phyloP scores from a whole-genome alignment of 148 eudicot species.

The Rhododendron vialii region DNA sequence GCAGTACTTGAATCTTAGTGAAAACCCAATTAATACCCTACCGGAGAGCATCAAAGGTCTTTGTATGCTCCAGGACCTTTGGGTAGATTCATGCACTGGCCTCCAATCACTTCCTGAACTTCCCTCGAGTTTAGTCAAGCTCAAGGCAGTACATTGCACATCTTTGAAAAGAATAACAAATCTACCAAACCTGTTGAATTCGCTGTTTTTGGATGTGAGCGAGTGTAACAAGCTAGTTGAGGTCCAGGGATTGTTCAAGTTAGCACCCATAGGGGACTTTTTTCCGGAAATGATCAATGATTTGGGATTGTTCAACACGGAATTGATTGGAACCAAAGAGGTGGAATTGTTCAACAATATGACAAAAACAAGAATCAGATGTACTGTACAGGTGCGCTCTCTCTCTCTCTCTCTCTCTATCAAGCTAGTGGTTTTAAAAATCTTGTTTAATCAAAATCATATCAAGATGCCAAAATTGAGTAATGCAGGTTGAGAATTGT shows the following conservation, averaged over 20 bases:
- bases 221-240: no score
- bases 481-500: no score
- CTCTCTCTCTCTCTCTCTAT: not conserved
- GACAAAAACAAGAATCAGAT: not conserved
- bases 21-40: not conserved
- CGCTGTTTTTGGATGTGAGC: no score
- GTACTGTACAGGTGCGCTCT: constrained; percentile 13
- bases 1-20: not conserved
- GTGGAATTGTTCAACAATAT: not conserved
- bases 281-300: no score
- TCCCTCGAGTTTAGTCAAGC: constrained; percentile 4
- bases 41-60: constrained; percentile 10
- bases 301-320: no score
- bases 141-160: not conserved
- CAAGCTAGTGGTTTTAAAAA: constrained; percentile 58
- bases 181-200: no score
- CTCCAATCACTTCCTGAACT: constrained; percentile 16
- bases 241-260: no score
- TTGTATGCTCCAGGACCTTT: not conserved
- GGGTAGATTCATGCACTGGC: not conserved
- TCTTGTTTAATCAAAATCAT: constrained; percentile 31
- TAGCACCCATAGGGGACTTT: no score
- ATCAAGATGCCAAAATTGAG: not conserved
- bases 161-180: not conserved
- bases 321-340: no score